These are phyloP conservation scores for Sporothrix curviconia DNA, from an alignment of 2,329 filamentous ascomycete genomes.

Conservation along the genomic window DNA sequence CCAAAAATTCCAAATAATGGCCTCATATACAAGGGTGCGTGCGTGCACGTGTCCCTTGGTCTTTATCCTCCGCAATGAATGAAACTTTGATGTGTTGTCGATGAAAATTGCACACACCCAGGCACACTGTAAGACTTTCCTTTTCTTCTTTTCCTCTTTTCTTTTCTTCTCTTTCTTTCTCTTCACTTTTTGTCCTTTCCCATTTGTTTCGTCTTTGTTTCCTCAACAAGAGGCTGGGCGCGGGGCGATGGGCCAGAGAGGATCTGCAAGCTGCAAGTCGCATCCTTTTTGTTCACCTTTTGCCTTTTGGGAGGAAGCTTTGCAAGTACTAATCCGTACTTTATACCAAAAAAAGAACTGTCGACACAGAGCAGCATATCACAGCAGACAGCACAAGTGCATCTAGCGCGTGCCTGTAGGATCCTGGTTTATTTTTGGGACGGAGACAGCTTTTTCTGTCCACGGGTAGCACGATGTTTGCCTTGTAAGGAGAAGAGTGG, in stretches of 20 bases:
- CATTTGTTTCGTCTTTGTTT: too few species aligned
- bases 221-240: neutral
- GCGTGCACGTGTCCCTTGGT: neutral
- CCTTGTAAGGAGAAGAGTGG: neutral
- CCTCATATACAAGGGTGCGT: neutral
- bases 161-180: neutral
- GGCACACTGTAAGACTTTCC: too few species aligned
- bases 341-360: too few species aligned
- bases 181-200: neutral
- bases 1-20: neutral
- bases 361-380: too few species aligned
- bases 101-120: neutral
- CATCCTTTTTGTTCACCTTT: too few species aligned
- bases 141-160: neutral
- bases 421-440: neutral
- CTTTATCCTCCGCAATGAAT: neutral
- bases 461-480: neutral
- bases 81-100: neutral
- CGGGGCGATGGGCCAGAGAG: neutral
- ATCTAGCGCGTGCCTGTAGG: neutral
- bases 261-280: too few species aligned
- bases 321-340: too few species aligned
- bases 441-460: too few species aligned
- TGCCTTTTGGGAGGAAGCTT: too few species aligned
- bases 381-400: too few species aligned